Evolutionary conservation across 1,284 basidiomycete genomes (phyloP).

Genomic region (Leccinum subatratum): DNA sequence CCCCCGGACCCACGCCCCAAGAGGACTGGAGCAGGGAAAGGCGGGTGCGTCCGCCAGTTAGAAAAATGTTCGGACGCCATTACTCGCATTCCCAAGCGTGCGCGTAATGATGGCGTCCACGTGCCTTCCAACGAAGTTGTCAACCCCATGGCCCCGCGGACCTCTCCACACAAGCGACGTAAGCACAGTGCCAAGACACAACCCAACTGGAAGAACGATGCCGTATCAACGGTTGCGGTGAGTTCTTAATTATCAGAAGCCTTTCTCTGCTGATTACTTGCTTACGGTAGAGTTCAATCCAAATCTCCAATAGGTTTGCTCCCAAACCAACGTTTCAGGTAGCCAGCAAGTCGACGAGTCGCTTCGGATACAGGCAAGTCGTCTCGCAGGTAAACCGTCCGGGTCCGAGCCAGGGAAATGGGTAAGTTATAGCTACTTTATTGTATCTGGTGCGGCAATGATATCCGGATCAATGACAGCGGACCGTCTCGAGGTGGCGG

Average conservation of each 20-base stretch:
- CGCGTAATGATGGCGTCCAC: background rate
- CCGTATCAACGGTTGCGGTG: background rate
- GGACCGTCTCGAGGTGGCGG: background rate
- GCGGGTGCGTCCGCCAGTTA: background rate
- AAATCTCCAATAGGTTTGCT: background rate
- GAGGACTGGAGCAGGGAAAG: background rate
- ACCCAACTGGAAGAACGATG: background rate
- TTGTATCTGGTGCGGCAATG: background rate
- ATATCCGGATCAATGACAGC: background rate
- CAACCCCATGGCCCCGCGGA: background rate
- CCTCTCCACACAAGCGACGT: background rate
- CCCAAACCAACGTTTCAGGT: background rate
- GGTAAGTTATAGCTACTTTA: background rate
- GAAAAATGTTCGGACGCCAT: background rate
- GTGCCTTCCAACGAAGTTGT: background rate
- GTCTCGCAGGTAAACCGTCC: background rate
- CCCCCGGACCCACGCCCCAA: background rate
- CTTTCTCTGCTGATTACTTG: background rate
- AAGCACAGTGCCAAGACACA: background rate
- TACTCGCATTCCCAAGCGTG: background rate
- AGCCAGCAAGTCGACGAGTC: background rate
- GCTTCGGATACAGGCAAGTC: background rate
- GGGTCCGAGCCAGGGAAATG: background rate
- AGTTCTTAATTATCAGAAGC: background rate
- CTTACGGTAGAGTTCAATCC: background rate